Percentiles rank a stretch among this genome's conserved stretches.
Conservation (phyloP, 2,329 filamentous ascomycete species). For the Fusarium sp. region DNA sequence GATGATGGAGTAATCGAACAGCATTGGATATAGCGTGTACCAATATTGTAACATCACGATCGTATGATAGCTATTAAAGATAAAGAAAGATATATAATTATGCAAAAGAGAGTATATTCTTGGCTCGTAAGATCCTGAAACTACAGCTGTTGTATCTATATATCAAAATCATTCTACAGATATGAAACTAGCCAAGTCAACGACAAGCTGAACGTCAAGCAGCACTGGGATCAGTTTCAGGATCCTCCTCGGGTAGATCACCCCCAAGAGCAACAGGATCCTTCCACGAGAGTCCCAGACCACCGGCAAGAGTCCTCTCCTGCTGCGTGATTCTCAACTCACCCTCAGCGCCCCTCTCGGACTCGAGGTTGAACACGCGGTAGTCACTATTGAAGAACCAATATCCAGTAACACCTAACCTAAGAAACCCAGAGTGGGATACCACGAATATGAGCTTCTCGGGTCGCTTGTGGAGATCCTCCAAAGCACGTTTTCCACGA, state of each 20-base stretch:
- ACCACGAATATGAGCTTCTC: constrained; percentile 75
- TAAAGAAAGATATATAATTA: not conserved
- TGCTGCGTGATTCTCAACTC: constrained; percentile 59
- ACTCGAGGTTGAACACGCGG: constrained; percentile 68
- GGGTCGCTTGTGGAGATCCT: constrained; percentile 62
- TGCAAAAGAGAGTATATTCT: constrained; percentile 18
- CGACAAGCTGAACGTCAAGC: not conserved
- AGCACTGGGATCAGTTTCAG: constrained; percentile 2
- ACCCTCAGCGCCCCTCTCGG: constrained; percentile 40
- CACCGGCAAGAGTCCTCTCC: constrained; percentile 53
- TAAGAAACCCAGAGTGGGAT: constrained; percentile 72
- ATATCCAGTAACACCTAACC: constrained; percentile 66
- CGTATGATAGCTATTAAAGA: constrained; percentile 11
- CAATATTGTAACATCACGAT: constrained; percentile 35
- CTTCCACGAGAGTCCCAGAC: constrained; percentile 52
- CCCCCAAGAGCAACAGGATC: constrained; percentile 55
- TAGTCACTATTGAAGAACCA: constrained; percentile 74
- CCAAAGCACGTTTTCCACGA: constrained; percentile 65
- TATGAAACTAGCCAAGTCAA: not conserved
- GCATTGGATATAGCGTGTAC: constrained; percentile 23
- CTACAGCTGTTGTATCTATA: not conserved
- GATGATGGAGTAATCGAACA: constrained; percentile 57
- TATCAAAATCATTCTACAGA: not conserved
- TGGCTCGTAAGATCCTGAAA: constrained; percentile 6
- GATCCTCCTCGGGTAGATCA: constrained; percentile 53